These are phyloP conservation scores for Ascochyta pisi DNA, from an alignment of 2,329 filamentous ascomycete species.

Conservation along the genomic window DNA sequence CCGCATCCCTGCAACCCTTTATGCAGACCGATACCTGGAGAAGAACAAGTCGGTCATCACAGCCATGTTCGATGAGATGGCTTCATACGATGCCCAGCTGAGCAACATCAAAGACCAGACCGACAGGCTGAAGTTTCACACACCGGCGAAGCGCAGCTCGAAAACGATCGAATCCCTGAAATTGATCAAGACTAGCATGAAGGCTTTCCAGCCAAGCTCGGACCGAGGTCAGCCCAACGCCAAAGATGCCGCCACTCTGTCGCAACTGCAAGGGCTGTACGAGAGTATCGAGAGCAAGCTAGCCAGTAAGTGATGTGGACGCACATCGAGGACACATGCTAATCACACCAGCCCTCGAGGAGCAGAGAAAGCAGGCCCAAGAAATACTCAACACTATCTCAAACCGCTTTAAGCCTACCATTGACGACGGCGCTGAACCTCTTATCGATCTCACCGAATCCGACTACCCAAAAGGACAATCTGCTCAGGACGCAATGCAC, in stretches of 20 bases:
- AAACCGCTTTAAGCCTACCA: conserved; percentile 55
- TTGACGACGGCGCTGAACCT: conserved; percentile 40
- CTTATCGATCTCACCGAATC: conserved; percentile 36
- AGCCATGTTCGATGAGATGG: conserved; percentile 55
- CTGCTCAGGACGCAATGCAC: conserved; percentile 31
- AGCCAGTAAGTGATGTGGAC: conserved; percentile 26
- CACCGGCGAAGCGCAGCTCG: conserved; percentile 32
- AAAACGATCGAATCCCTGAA: conserved; percentile 46
- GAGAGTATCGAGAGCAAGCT: conserved; percentile 44
- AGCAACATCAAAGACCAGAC: conserved; percentile 45
- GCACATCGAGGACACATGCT: neutral
- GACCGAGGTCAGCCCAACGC: conserved; percentile 20
- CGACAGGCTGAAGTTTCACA: conserved; percentile 47
- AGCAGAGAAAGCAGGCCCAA: conserved; percentile 50
- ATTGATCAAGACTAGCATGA: conserved; percentile 50
- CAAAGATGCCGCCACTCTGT: conserved; percentile 30
- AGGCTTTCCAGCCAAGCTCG: conserved; percentile 36
- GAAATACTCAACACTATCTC: conserved; percentile 54
- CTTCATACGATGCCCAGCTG: conserved; percentile 37
- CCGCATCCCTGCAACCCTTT: conserved; percentile 61
- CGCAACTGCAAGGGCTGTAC: conserved; percentile 39
- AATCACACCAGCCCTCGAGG: conserved; percentile 50
- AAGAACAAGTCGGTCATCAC: conserved; percentile 57
- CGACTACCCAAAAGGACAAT: conserved; percentile 27
- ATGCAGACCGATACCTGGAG: conserved; percentile 66